Conservation (phyloP, 2,329 filamentous ascomycete genomes). For the Neopestalotiopsis sp. region DNA sequence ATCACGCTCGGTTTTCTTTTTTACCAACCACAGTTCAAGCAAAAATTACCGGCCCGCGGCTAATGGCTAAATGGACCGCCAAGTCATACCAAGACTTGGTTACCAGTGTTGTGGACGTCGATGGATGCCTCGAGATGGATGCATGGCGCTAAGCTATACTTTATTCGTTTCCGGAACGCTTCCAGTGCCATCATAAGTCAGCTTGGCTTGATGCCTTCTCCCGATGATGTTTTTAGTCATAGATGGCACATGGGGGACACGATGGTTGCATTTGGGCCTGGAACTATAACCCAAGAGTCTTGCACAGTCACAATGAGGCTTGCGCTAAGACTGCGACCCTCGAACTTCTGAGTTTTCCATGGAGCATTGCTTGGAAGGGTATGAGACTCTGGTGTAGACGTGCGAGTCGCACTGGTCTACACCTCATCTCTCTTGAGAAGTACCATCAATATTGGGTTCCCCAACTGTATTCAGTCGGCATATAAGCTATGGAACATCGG, state of each 20-base stretch:
- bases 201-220: background rate
- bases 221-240: background rate
- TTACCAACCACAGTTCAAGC: background rate
- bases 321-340: no score
- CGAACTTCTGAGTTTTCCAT: no score
- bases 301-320: no score
- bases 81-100: background rate
- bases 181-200: background rate
- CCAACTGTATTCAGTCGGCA: background rate
- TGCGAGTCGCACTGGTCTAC: no score
- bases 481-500: background rate
- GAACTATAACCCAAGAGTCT: no score
- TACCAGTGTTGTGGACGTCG: background rate
- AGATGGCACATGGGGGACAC: background rate
- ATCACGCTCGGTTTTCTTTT: background rate
- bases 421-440: no score
- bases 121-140: background rate
- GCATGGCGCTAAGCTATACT: background rate
- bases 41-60: slow-evolving; percentile 8
- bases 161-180: background rate
- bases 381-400: no score
- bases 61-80: slow-evolving; percentile 1
- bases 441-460: background rate
- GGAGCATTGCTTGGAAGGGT: no score
- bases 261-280: background rate